These are phyloP conservation scores for Platismatia glauca DNA, from an alignment of 495 filamentous ascomycete genomes.

Conservation along the genomic window DNA sequence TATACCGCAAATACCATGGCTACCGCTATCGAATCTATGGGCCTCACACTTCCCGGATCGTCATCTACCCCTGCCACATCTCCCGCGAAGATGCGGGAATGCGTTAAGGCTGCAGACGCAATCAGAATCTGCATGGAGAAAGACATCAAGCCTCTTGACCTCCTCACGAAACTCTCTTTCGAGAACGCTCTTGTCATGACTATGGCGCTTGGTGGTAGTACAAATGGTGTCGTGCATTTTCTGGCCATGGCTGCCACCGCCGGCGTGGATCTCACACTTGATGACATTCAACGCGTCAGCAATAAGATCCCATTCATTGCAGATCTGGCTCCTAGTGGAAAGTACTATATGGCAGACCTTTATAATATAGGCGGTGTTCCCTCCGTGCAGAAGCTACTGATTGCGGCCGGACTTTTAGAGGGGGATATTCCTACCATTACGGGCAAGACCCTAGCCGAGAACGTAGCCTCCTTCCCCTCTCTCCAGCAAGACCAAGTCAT, in stretches of 20 bases:
- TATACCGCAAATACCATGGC: slow-evolving; percentile 99
- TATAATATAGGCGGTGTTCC: slow-evolving; percentile 88
- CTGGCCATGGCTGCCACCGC: slow-evolving; percentile 92
- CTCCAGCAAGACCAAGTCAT: slow-evolving; percentile 75
- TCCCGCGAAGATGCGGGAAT: slow-evolving; percentile 88
- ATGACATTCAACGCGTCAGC: slow-evolving; percentile 81
- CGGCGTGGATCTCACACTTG: slow-evolving; percentile 69
- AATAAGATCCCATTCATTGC: slow-evolving; percentile 89
- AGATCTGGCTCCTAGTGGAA: slow-evolving; percentile 81
- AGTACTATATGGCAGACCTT: slow-evolving; percentile 91
- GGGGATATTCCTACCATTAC: slow-evolving; percentile 86
- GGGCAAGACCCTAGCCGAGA: slow-evolving; percentile 80
- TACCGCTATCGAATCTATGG: slow-evolving; percentile 93
- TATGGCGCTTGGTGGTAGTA: slow-evolving; percentile 84
- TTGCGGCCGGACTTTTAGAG: slow-evolving; percentile 72
- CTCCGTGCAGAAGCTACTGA: slow-evolving; percentile 82
- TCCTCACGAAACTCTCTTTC: slow-evolving; percentile 77
- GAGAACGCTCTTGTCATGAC: slow-evolving; percentile 91
- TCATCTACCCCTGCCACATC: slow-evolving; percentile 82
- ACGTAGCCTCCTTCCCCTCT: slow-evolving; percentile 72
- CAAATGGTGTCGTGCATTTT: slow-evolving; percentile 90
- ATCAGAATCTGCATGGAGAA: slow-evolving; percentile 81
- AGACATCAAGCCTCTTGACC: slow-evolving; percentile 74
- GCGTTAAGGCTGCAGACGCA: slow-evolving; percentile 73
- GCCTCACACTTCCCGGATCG: slow-evolving; percentile 78